A percentile compares a stretch with the other conserved stretches of the same genome.
Conservation (phyloP, 139 green algal species). For the Picochlorum sp. region DNA sequence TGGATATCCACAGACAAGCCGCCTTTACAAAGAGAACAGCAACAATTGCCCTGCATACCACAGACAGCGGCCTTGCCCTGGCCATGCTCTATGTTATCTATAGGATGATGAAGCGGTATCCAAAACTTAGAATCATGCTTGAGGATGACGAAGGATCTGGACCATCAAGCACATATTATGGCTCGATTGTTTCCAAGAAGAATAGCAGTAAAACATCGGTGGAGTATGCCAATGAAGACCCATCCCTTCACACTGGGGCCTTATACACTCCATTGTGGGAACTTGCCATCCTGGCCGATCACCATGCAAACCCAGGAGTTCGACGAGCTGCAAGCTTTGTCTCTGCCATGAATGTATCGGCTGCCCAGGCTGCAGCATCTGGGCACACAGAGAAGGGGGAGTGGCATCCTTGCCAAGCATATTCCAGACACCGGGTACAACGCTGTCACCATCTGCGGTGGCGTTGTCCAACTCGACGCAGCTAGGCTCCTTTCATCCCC, state of each 20-base stretch:
- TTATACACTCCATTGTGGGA: conserved; percentile 39
- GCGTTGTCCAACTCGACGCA: no score
- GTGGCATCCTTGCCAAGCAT: not conserved
- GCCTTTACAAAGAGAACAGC: conserved; percentile 42
- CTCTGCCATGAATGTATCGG: not conserved
- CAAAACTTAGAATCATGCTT: conserved; percentile 50
- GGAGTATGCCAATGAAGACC: conserved; percentile 8
- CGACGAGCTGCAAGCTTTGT: conserved; percentile 8
- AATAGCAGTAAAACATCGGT: not conserved
- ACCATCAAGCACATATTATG: conserved; percentile 28
- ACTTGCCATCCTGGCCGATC: conserved; percentile 27
- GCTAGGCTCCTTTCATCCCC: no score
- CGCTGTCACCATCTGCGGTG: conserved; percentile 10
- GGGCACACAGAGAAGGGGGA: not conserved
- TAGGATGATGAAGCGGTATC: conserved; percentile 37
- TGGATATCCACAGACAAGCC: conserved; percentile 42
- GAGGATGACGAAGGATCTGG: conserved; percentile 52
- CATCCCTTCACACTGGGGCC: conserved; percentile 16
- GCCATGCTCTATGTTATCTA: conserved; percentile 36
- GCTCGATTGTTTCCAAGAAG: not conserved
- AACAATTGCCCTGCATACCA: conserved; percentile 7
- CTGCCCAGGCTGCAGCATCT: not conserved
- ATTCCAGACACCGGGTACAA: not conserved
- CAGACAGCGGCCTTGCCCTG: conserved; percentile 20
- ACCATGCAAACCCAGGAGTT: conserved; percentile 33